phyloP scores from a whole-genome alignment of 2,329 filamentous ascomycete species.

The Cadophora malorum region DNA sequence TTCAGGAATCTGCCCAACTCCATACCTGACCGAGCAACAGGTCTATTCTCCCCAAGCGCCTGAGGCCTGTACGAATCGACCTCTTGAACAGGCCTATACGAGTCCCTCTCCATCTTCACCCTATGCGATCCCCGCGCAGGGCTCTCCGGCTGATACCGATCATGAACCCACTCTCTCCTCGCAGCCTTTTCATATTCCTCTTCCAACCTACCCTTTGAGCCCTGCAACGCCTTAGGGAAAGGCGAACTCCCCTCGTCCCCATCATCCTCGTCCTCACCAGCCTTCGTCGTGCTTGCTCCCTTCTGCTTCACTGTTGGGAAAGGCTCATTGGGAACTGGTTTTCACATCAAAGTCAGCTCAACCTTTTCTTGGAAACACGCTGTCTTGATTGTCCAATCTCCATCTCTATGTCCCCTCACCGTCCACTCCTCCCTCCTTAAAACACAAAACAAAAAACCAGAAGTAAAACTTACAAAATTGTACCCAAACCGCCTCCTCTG shows the following conservation, averaged over 20 bases:
- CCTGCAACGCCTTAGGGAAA: not conserved
- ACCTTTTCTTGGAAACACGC: not conserved
- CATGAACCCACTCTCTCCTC: slow-evolving; percentile 13
- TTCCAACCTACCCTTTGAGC: no score
- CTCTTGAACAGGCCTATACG: not conserved
- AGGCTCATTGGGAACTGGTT: slow-evolving; percentile 9
- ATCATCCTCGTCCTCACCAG: not conserved
- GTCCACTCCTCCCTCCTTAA: not conserved
- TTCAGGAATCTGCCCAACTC: no score
- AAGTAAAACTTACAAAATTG: slow-evolving; percentile 29
- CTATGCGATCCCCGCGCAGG: slow-evolving; percentile 7
- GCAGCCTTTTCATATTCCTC: not conserved
- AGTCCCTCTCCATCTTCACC: not conserved
- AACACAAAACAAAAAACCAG: not conserved
- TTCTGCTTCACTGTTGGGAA: not conserved
- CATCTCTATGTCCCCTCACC: no score
- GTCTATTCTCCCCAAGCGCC: not conserved
- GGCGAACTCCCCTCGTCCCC: not conserved
- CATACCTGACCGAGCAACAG: not conserved
- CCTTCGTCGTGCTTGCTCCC: not conserved
- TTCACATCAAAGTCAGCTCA: no score
- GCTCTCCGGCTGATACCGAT: slow-evolving; percentile 4
- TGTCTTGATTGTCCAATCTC: no score
- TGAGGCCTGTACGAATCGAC: not conserved
- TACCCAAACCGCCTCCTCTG: slow-evolving; percentile 25